Base-by-base conservation (phyloP, 768 basidiomycete species). In the Lactifluus hygrophoroides region DNA sequence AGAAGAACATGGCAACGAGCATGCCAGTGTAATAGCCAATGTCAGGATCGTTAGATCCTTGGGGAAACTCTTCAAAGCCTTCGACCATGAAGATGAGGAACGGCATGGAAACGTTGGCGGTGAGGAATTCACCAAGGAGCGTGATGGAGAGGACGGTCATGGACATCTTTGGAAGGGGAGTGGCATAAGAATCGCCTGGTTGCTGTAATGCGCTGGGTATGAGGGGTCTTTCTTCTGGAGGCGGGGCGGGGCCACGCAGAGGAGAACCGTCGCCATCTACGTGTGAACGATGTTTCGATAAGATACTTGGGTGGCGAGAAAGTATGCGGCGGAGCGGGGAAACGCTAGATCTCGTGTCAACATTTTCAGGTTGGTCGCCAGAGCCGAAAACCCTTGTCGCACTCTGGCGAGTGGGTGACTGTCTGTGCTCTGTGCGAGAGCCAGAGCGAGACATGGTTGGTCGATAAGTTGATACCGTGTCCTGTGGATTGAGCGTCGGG, bases 21-120 rank as follows among this genome's bases (percentile, higher is more conserved):
- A 93, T 77, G 40, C 93, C 93, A 0, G 90, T 90, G 84, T 86
- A 91, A 62, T 88, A 89, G 25, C 93, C 94, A 28, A 93, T 88
- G 51, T 88, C 84, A n/a, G n/a, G n/a, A n/a, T n/a, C n/a, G n/a
- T n/a, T n/a, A 2, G 92, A 83, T 65, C 94, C 93, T 47, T 86
- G 86, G 21, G 79, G 75, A 58, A 85, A 80, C 64, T 81, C 83
- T 48, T 80, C 81, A 67, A 88, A 88, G 3, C 84, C 86, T 88
- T 88, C 88, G 54, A 96, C 91, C 94, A 97, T 97, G 75, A 93
- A 94, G 44, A 97, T 74, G 54, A 97, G 72, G 69, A 95, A 96
- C 7, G 94, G 94, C 32, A 85, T 90, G 25, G 87, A 90, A 46
- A 92, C 90, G 69, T 95, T 95, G 21, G 96, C 94, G 4, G 85